Conservation (phyloP, 352 stramenopile genomes). For the Phytophthora colocasiae region DNA sequence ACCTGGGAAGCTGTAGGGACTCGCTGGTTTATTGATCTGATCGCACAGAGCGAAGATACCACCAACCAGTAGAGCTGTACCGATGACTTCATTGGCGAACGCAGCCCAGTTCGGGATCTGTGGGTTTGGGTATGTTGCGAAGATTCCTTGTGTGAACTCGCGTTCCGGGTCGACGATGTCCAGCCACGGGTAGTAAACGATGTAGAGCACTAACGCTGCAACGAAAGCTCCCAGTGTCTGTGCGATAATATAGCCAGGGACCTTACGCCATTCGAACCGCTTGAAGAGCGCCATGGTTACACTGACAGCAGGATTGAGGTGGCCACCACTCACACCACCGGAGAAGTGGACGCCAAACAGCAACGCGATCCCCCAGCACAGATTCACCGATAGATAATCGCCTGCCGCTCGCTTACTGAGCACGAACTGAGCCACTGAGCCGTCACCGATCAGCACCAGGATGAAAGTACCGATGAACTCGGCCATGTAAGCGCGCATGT, state of each 20-base stretch:
- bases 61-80: constrained; percentile 45
- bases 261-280: constrained; percentile 59
- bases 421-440: constrained; percentile 65
- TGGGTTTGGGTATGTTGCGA: constrained; percentile 56
- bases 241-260: constrained; percentile 55
- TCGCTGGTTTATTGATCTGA: constrained; percentile 54
- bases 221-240: constrained; percentile 57
- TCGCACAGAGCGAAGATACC: constrained; percentile 56
- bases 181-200: constrained; percentile 70
- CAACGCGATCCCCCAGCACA: constrained; percentile 70
- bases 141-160: constrained; percentile 47
- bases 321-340: constrained; percentile 60
- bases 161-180: constrained; percentile 53
- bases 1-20: constrained; percentile 44
- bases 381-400: constrained; percentile 58
- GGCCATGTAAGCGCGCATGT: constrained; percentile 63
- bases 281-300: constrained; percentile 58
- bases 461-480: constrained; percentile 76
- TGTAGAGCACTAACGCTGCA: constrained; percentile 51
- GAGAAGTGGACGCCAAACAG: constrained; percentile 68
- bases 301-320: constrained; percentile 72
- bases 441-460: constrained; percentile 64
- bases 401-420: constrained; percentile 51
- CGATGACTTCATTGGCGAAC: constrained; percentile 54
- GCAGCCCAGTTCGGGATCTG: constrained; percentile 49